phyloP scores from a whole-genome alignment of 2,329 filamentous ascomycete species.

The Amylocarpus encephaloides region DNA sequence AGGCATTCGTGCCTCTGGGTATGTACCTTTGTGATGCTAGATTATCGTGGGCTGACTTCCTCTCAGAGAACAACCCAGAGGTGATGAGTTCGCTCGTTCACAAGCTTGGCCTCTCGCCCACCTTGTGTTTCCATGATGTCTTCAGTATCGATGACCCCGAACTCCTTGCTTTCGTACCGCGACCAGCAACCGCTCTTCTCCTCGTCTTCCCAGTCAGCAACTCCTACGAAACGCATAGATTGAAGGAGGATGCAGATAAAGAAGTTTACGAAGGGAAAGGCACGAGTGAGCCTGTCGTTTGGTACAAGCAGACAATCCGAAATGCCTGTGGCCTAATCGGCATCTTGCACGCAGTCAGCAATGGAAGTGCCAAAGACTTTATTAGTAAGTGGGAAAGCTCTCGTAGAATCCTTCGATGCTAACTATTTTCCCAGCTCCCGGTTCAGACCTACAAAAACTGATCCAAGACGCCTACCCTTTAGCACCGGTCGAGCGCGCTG shows the following conservation, averaged over 20 bases:
- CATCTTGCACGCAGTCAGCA: slow-evolving; percentile 73
- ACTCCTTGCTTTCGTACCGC: slow-evolving; percentile 78
- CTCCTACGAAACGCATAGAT: slow-evolving; percentile 70
- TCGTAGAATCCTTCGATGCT: slow-evolving; percentile 55
- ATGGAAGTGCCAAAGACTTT: slow-evolving; percentile 65
- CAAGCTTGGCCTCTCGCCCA: slow-evolving; percentile 73
- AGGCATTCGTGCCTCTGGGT: slow-evolving; percentile 32
- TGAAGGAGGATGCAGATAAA: slow-evolving; percentile 61
- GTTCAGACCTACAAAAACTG: slow-evolving; percentile 49
- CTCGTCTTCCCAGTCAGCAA: slow-evolving; percentile 84
- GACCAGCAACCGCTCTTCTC: slow-evolving; percentile 80
- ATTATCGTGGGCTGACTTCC: neutral
- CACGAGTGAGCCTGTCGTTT: slow-evolving; percentile 67
- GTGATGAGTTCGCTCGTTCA: slow-evolving; percentile 80
- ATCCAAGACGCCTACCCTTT: slow-evolving; percentile 65
- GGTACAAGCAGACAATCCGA: slow-evolving; percentile 92
- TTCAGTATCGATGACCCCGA: slow-evolving; percentile 83
- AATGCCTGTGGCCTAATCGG: slow-evolving; percentile 93
- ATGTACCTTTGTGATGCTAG: neutral
- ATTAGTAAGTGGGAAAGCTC: slow-evolving; percentile 60
- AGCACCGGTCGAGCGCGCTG: slow-evolving; percentile 57
- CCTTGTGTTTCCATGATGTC: slow-evolving; percentile 80
- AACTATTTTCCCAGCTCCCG: slow-evolving; percentile 25
- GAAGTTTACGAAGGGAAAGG: slow-evolving; percentile 64
- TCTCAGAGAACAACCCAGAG: slow-evolving; percentile 59